Conservation (phyloP, 768 basidiomycete genomes). For the Sistotremastrum suecicum region DNA sequence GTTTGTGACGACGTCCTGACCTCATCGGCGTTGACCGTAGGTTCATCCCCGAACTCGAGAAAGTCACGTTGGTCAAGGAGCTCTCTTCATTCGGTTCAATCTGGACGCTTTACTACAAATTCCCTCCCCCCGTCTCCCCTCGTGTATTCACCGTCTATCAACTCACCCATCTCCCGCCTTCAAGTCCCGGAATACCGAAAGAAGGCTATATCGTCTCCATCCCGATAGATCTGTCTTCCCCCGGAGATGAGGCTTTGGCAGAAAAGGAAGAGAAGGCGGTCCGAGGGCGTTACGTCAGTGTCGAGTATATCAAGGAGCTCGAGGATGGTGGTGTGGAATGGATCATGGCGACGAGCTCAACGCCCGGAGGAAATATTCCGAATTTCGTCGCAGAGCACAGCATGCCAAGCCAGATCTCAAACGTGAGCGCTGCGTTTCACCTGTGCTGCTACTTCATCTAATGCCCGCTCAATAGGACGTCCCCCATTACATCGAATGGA, state of each 20-base stretch:
- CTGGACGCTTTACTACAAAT: slow-evolving; percentile 63
- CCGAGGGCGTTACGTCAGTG: slow-evolving; percentile 54
- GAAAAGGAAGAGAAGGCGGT: slow-evolving; percentile 50
- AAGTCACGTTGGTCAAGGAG: slow-evolving; percentile 45
- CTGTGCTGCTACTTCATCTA: neutral
- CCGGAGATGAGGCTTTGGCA: slow-evolving; percentile 38
- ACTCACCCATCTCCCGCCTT: slow-evolving; percentile 36
- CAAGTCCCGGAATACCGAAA: slow-evolving; percentile 23
- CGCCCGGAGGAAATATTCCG: slow-evolving; percentile 57
- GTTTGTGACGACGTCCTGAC: neutral
- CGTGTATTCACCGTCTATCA: slow-evolving; percentile 68
- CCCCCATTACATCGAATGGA: slow-evolving; percentile 57
- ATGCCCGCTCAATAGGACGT: slow-evolving; percentile 37
- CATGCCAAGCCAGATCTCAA: slow-evolving; percentile 48
- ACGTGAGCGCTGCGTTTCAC: slow-evolving; percentile 24
- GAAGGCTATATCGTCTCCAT: slow-evolving; percentile 58
- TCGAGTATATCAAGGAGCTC: slow-evolving; percentile 51
- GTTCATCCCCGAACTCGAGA: slow-evolving; percentile 51
- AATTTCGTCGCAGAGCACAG: slow-evolving; percentile 44
- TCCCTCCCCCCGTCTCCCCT: slow-evolving; percentile 54
- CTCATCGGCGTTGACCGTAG: slow-evolving; percentile 20
- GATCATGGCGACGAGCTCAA: slow-evolving; percentile 69
- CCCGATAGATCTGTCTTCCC: slow-evolving; percentile 44
- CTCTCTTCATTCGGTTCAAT: slow-evolving; percentile 50
- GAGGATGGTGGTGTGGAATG: slow-evolving; percentile 55